A percentile compares a stretch with the other conserved stretches of the same genome.
Conservation (phyloP, 169 alveolate species). For the Theileria orientalis region DNA sequence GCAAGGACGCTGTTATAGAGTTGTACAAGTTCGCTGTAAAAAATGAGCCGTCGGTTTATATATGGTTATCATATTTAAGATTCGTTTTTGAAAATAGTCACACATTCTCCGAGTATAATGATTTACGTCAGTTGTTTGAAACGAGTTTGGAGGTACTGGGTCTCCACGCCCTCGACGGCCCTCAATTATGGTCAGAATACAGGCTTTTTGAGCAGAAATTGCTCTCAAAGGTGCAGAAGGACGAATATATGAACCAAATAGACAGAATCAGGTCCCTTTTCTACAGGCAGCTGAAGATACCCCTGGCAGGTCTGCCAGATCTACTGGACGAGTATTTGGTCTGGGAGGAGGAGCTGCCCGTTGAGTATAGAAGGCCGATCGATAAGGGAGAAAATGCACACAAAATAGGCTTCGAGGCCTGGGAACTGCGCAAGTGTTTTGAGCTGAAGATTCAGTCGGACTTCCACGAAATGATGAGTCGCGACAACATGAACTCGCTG, state of each 20-base stretch:
- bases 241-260: conserved; percentile 26
- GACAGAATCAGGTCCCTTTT: conserved; percentile 48
- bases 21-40: conserved; percentile 58
- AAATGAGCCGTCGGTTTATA: conserved; percentile 64
- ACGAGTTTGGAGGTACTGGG: conserved; percentile 52
- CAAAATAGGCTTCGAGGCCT: conserved; percentile 51
- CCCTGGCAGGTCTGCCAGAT: conserved; percentile 62
- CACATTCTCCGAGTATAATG: not conserved
- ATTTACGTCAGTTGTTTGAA: conserved; percentile 30
- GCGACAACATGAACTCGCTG: conserved; percentile 44
- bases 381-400: conserved; percentile 33
- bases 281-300: conserved; percentile 51
- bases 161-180: conserved; percentile 66
- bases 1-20: conserved; percentile 25
- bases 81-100: conserved; percentile 18
- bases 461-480: conserved; percentile 57
- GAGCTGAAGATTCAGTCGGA: conserved; percentile 65
- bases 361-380: conserved; percentile 33
- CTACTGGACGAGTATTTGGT: conserved; percentile 64
- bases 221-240: conserved; percentile 5
- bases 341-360: conserved; percentile 61
- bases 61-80: conserved; percentile 53
- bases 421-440: conserved; percentile 65
- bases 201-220: conserved; percentile 54
- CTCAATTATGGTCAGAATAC: conserved; percentile 57